These are phyloP conservation scores for Dichotomocladium elegans DNA, from an alignment of 371 early-diverging fungal genomes.

Conservation along the genomic window DNA sequence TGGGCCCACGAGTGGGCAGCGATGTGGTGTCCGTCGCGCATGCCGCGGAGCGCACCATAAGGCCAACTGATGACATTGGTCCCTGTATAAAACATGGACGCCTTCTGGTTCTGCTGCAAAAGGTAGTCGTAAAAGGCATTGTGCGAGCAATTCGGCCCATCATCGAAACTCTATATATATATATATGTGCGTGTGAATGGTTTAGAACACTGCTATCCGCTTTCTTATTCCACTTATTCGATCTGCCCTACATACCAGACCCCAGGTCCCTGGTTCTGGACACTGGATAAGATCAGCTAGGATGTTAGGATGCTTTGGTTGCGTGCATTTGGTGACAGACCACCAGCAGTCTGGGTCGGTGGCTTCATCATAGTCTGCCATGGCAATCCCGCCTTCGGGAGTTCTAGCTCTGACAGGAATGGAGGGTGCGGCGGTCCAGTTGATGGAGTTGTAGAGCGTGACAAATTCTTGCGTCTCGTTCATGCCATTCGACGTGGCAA, in stretches of 20 bases:
- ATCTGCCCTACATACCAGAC: constrained; percentile 21
- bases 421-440: constrained; percentile 40
- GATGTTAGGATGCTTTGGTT: constrained; percentile 27
- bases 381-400: constrained; percentile 25
- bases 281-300: constrained; percentile 32
- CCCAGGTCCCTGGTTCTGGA: constrained; percentile 38
- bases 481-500: constrained; percentile 46
- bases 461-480: constrained; percentile 36
- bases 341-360: constrained; percentile 51
- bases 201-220: not conserved
- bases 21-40: constrained; percentile 45
- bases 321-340: constrained; percentile 37
- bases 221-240: not conserved
- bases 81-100: constrained; percentile 53
- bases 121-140: too few relatives aligned
- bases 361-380: constrained; percentile 25
- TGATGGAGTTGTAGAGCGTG: constrained; percentile 37
- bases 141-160: constrained; percentile 49
- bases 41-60: constrained; percentile 45
- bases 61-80: constrained; percentile 49
- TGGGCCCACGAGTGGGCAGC: constrained; percentile 56
- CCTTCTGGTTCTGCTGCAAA: constrained; percentile 40
- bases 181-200: too few relatives aligned
- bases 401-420: constrained; percentile 22
- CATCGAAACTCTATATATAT: constrained; percentile 40